Evolutionary conservation across 805 yeast species (phyloP).

Genomic region (Wickerhamia fluorescens): DNA sequence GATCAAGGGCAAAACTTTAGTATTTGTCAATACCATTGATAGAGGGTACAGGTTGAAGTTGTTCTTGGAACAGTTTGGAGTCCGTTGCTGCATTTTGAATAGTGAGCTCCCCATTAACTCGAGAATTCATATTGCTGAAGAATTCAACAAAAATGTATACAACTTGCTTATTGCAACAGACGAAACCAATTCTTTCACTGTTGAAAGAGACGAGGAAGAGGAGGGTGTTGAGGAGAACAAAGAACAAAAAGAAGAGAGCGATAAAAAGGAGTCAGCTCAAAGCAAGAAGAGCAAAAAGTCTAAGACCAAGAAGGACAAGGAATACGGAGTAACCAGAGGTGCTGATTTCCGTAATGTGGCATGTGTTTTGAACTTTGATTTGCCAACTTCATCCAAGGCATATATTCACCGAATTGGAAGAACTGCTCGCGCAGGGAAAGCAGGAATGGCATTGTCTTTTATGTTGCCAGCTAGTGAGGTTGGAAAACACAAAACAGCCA

Average conservation of each 20-base stretch:
- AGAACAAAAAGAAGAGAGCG: slow-evolving; percentile 11
- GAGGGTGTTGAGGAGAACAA: slow-evolving; percentile 23
- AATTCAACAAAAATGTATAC: slow-evolving; percentile 86
- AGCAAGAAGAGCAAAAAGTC: slow-evolving; percentile 10
- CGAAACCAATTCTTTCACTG: slow-evolving; percentile 59
- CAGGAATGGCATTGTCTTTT: slow-evolving; percentile 92
- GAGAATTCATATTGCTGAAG: slow-evolving; percentile 90
- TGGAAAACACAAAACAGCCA: slow-evolving; percentile 83
- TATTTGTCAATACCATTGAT: slow-evolving; percentile 91
- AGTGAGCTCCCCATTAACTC: slow-evolving; percentile 91
- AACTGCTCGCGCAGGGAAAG: slow-evolving; percentile 95
- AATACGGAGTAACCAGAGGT: slow-evolving; percentile 94
- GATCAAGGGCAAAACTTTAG: slow-evolving; percentile 83
- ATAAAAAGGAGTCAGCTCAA: slow-evolving; percentile 6
- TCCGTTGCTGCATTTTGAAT: slow-evolving; percentile 79
- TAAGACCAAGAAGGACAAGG: slow-evolving; percentile 48
- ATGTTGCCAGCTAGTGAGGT: slow-evolving; percentile 77
- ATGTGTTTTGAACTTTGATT: slow-evolving; percentile 90
- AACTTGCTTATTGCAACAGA: slow-evolving; percentile 90
- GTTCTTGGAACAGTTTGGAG: slow-evolving; percentile 91
- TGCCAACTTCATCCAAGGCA: slow-evolving; percentile 83
- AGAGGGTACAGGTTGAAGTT: slow-evolving; percentile 89
- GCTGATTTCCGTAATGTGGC: slow-evolving; percentile 95
- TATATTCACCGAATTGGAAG: slow-evolving; percentile 94
- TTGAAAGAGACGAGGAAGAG: slow-evolving; percentile 43